These are phyloP conservation scores for Coniochaeta prunicola DNA, from an alignment of 2,329 filamentous ascomycete species.

Conservation along the genomic window DNA sequence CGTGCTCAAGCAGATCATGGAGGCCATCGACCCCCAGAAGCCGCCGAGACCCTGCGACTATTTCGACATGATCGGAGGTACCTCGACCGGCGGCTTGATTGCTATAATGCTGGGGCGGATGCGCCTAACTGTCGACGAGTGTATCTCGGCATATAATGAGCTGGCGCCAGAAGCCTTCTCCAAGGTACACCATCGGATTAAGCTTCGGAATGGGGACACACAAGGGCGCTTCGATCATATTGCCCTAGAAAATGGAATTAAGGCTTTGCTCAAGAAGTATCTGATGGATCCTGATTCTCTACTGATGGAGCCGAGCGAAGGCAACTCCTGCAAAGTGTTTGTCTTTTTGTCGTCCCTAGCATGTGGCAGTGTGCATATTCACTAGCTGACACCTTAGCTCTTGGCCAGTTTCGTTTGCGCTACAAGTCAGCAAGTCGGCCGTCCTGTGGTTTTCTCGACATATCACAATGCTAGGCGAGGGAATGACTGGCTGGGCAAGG, in stretches of 20 bases:
- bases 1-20: neutral
- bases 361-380: neutral
- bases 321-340: slow-evolving; percentile 4
- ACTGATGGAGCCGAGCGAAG: neutral
- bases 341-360: slow-evolving; percentile 5
- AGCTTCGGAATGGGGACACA: slow-evolving; percentile 9
- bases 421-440: neutral
- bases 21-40: neutral
- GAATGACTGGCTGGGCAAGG: slow-evolving; percentile 6
- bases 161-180: slow-evolving; percentile 12
- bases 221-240: slow-evolving; percentile 12
- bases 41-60: slow-evolving; percentile 5
- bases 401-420: neutral
- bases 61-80: slow-evolving; percentile 11
- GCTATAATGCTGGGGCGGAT: slow-evolving; percentile 36
- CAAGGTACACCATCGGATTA: slow-evolving; percentile 11
- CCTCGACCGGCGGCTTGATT: slow-evolving; percentile 18
- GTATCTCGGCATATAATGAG: slow-evolving; percentile 26
- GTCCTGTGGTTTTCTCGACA: neutral
- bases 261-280: slow-evolving; percentile 5
- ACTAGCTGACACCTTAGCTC: neutral
- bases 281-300: slow-evolving; percentile 1
- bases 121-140: slow-evolving; percentile 29
- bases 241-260: slow-evolving; percentile 10
- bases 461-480: slow-evolving; percentile 10